Conservation (phyloP, 495 filamentous ascomycete genomes). For the Baudoinia panamericana region DNA sequence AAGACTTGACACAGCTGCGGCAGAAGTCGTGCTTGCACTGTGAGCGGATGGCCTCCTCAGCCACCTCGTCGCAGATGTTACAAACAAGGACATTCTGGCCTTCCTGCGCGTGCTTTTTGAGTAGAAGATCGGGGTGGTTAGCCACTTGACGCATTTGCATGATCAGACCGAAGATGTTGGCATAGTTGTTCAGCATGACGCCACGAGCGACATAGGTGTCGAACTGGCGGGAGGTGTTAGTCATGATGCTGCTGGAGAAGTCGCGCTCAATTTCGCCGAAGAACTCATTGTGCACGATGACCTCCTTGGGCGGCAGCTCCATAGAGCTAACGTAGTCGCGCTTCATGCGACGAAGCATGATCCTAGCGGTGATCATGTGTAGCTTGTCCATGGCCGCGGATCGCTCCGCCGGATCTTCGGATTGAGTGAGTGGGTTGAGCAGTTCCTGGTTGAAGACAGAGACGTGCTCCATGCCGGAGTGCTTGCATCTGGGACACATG, state of each 20-base stretch:
- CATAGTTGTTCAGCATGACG: conserved; percentile 93
- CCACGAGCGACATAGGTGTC: conserved; percentile 90
- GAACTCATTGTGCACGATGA: conserved; percentile 75
- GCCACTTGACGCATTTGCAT: conserved; percentile 95
- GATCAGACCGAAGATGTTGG: conserved; percentile 75
- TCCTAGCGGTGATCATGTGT: conserved; percentile 68
- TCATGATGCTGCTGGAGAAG: conserved; percentile 92
- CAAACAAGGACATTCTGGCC: conserved; percentile 88
- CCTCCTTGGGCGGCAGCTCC: conserved; percentile 91
- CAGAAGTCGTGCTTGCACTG: conserved; percentile 93
- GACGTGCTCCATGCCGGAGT: conserved; percentile 66
- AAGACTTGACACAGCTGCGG: conserved; percentile 73
- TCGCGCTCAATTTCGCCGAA: conserved; percentile 92
- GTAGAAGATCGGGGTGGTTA: conserved; percentile 85
- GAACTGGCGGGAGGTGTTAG: conserved; percentile 69
- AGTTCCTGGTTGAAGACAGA: conserved; percentile 95
- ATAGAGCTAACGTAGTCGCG: conserved; percentile 80
- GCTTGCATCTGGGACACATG: conserved; percentile 51
- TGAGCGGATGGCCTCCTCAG: conserved; percentile 85
- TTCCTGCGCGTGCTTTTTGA: conserved; percentile 71
- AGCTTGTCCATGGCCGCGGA: conserved; percentile 64
- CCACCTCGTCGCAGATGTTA: conserved; percentile 86
- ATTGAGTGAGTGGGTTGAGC: conserved; percentile 58
- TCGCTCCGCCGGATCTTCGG: conserved; percentile 38
- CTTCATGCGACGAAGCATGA: conserved; percentile 92